A percentile compares a stretch with the other conserved stretches of the same genome.
Conservation (phyloP, 768 basidiomycete genomes). For the Clathrus columnatus region DNA sequence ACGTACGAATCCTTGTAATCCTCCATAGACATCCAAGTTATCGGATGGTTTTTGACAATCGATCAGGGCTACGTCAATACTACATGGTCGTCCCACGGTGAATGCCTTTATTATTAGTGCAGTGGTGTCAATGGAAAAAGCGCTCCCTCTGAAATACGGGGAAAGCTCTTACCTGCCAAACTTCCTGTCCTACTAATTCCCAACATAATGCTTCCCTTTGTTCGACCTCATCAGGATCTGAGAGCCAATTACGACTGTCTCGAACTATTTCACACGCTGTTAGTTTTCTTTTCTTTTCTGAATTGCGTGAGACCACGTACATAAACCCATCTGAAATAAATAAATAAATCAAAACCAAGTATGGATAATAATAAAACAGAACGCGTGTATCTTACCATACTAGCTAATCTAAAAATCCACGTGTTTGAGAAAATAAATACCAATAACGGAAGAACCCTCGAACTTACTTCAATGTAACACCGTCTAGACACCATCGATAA, state of each 20-base stretch:
- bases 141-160: no score
- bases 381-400: background rate
- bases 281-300: background rate
- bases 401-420: background rate
- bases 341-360: background rate
- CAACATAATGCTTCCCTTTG: slow-evolving; percentile 4
- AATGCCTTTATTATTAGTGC: background rate
- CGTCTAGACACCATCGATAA: background rate
- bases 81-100: background rate
- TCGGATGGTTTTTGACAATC: slow-evolving; percentile 5
- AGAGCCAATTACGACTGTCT: slow-evolving; percentile 5
- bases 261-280: background rate
- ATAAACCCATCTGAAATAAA: background rate
- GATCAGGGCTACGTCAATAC: background rate
- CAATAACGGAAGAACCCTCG: background rate
- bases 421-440: background rate
- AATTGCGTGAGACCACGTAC: background rate
- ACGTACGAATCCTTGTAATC: background rate
- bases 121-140: background rate
- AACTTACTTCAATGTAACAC: slow-evolving; percentile 3
- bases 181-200: background rate
- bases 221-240: slow-evolving; percentile 3
- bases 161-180: background rate
- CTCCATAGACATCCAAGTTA: background rate
- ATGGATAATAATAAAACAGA: background rate